A percentile compares a stretch with the other conserved stretches of the same genome.
Evolutionary conservation across 176 grass and related monocot species (phyloP).

Genomic region (Oryza punctata): DNA sequence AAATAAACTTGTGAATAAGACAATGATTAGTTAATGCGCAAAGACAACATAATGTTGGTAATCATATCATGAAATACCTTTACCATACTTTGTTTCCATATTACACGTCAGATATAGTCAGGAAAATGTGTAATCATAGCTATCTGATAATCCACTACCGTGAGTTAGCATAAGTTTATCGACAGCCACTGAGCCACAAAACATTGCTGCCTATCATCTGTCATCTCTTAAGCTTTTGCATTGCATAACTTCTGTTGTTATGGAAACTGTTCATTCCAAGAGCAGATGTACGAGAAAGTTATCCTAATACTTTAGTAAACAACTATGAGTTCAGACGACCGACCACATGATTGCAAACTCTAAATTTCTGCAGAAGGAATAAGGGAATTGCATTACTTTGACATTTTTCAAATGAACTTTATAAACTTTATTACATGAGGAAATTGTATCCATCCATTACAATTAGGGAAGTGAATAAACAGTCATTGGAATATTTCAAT

Average conservation of each 20-base stretch:
- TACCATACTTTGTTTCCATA: neutral
- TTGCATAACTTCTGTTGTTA: neutral
- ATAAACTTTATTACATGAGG: neutral
- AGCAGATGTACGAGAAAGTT: conserved; percentile 9
- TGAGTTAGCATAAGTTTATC: neutral
- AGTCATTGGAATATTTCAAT: neutral
- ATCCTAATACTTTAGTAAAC: neutral
- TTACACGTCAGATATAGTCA: conserved; percentile 14
- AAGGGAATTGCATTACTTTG: neutral
- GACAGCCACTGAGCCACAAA: neutral
- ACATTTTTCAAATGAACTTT: neutral
- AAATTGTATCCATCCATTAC: neutral
- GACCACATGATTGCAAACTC: neutral
- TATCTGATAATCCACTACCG: neutral
- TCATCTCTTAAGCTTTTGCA: conserved; percentile 6
- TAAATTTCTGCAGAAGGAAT: neutral
- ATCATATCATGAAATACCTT: neutral
- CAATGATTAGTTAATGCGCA: neutral
- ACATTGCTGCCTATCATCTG: neutral
- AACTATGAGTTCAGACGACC: neutral
- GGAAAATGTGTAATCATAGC: neutral
- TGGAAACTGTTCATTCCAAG: neutral
- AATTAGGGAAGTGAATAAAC: neutral
- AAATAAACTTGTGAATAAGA: neutral
- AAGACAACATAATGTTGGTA: neutral